Conservation (phyloP, 2,329 filamentous ascomycete genomes). For the Ceratocystis cacaofunesta region DNA sequence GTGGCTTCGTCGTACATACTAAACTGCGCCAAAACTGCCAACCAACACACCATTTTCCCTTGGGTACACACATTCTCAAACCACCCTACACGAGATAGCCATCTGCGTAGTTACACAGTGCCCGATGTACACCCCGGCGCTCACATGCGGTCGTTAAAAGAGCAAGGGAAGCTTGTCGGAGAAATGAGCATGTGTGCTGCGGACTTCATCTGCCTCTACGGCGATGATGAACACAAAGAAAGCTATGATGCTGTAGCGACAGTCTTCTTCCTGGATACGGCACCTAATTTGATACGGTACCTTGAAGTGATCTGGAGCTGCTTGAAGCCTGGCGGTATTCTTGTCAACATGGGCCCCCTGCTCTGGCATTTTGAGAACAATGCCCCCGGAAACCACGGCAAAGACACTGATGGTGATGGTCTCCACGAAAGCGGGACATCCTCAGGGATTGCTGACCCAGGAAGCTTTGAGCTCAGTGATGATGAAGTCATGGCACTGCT, state of each 20-base stretch:
- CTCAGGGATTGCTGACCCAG: constrained; percentile 70
- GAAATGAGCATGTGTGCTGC: constrained; percentile 86
- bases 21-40: constrained; percentile 46
- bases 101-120: constrained; percentile 57
- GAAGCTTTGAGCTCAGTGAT: constrained; percentile 76
- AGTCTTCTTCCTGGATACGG: constrained; percentile 95
- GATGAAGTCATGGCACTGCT: constrained; percentile 75
- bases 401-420: constrained; percentile 36
- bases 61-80: constrained; percentile 87
- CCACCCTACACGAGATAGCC: constrained; percentile 55
- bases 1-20: constrained; percentile 66
- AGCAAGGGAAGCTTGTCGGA: constrained; percentile 28
- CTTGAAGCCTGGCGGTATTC: constrained; percentile 60
- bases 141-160: constrained; percentile 28
- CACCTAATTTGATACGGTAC: constrained; percentile 82
- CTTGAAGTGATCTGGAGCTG: constrained; percentile 70
- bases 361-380: constrained; percentile 91
- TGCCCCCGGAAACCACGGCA: constrained; percentile 41
- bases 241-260: constrained; percentile 70
- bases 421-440: constrained; percentile 35
- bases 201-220: constrained; percentile 83
- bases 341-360: constrained; percentile 81
- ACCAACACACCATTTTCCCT: constrained; percentile 61
- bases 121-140: constrained; percentile 66
- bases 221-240: constrained; percentile 42